These are phyloP conservation scores for Typha latifolia DNA, from an alignment of 176 grass and related monocot species.

Conservation along the genomic window DNA sequence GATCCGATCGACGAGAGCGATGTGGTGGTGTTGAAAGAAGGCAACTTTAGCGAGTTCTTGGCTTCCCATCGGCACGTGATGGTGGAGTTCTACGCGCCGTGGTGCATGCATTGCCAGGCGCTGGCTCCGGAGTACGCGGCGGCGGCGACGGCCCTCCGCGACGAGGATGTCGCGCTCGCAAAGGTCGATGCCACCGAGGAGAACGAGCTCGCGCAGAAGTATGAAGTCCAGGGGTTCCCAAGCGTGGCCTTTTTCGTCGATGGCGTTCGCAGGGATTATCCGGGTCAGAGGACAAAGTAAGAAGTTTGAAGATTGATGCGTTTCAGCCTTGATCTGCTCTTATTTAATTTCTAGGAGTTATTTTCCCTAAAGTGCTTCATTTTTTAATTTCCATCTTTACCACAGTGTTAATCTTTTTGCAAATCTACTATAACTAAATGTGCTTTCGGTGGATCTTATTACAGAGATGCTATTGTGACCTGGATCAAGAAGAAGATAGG, in stretches of 20 bases:
- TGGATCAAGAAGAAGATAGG: slow-evolving; percentile 97
- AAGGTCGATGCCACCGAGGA: slow-evolving; percentile 92
- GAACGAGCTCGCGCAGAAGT: slow-evolving; percentile 58
- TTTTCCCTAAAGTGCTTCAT: background rate
- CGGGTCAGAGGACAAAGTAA: slow-evolving; percentile 50
- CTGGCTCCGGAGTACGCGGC: slow-evolving; percentile 79
- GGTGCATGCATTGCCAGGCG: slow-evolving; percentile 78
- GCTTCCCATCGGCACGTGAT: slow-evolving; percentile 46
- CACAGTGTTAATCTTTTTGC: background rate
- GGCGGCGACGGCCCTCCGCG: slow-evolving; percentile 39
- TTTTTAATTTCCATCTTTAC: background rate
- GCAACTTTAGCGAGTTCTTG: slow-evolving; percentile 76
- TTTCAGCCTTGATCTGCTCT: slow-evolving; percentile 1
- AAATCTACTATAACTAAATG: background rate
- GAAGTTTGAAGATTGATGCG: background rate
- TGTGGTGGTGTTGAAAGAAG: slow-evolving; percentile 47
- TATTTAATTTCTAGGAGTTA: background rate
- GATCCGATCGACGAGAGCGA: slow-evolving; percentile 55
- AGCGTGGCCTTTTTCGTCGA: slow-evolving; percentile 82
- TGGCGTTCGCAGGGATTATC: slow-evolving; percentile 60
- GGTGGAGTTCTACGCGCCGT: slow-evolving; percentile 98
- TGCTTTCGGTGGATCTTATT: background rate
- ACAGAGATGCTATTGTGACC: slow-evolving; percentile 58
- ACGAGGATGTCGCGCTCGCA: slow-evolving; percentile 48
- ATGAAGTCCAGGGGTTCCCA: slow-evolving; percentile 83